A percentile compares a stretch with the other conserved stretches of the same genome.
Conservation (phyloP, 768 basidiomycete genomes). For the Hypsizygus marmoreus region DNA sequence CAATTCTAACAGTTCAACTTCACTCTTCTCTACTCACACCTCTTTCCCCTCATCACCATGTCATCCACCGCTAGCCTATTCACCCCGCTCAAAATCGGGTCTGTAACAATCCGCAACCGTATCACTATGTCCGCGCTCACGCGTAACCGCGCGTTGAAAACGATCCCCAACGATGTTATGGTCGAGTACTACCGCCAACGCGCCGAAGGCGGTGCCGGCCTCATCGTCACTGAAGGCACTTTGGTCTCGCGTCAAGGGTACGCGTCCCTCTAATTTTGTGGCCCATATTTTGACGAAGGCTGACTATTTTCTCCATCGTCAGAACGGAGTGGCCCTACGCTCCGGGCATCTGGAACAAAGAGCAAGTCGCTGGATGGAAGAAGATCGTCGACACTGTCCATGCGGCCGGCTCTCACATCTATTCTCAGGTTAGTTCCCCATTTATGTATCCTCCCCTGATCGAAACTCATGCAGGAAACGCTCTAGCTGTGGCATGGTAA, state of each 20-base stretch:
- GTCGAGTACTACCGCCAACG: conserved; percentile 41
- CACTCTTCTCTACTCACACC: not conserved
- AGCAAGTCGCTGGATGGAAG: conserved; percentile 47
- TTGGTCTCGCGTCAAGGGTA: conserved; percentile 46
- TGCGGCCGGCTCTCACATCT: conserved; percentile 43
- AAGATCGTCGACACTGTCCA: conserved; percentile 50
- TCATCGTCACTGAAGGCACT: conserved; percentile 39
- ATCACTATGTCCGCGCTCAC: conserved; percentile 38
- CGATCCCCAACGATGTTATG: conserved; percentile 36
- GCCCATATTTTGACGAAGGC: too few relatives aligned
- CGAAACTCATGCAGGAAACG: not conserved
- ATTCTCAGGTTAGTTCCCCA: conserved; percentile 36
- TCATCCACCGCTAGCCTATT: conserved; percentile 21
- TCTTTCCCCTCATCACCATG: conserved; percentile 3
- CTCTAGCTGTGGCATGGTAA: conserved; percentile 41
- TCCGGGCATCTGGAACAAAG: conserved; percentile 48
- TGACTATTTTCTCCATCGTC: not conserved
- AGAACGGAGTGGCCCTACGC: conserved; percentile 47
- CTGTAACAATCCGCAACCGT: conserved; percentile 32
- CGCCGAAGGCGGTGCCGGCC: conserved; percentile 34
- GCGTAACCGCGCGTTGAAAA: conserved; percentile 33
- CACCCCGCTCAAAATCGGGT: conserved; percentile 32
- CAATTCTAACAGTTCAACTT: too few relatives aligned
- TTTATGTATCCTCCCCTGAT: not conserved
- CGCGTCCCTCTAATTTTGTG: conserved; percentile 1